phyloP scores from a whole-genome alignment of 2,329 filamentous ascomycete genomes.

The Colletotrichum gloeosporioides region DNA sequence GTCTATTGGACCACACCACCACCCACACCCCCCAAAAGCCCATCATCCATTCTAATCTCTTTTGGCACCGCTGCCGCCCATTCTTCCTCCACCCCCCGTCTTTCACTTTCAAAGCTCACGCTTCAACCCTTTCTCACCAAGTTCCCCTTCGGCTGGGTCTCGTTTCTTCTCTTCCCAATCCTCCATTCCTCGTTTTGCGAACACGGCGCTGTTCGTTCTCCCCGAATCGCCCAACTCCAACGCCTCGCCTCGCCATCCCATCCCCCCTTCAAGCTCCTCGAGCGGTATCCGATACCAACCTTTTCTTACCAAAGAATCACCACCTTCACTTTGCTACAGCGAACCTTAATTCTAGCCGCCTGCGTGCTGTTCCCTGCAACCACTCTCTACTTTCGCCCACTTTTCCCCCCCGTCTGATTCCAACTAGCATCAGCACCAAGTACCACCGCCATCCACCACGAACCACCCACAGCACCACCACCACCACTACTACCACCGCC shows the following conservation, averaged over 20 bases:
- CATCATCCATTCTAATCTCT: background rate
- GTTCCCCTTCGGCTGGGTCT: slow-evolving; percentile 2
- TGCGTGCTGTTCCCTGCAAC: slow-evolving; percentile 13
- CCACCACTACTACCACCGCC: background rate
- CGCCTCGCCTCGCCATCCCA: background rate
- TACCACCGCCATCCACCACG: background rate
- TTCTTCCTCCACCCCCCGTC: slow-evolving; percentile 4
- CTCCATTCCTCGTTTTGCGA: background rate
- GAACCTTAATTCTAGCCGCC: slow-evolving; percentile 11
- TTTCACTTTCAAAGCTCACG: slow-evolving; percentile 10
- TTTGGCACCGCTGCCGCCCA: background rate
- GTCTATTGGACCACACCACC: background rate
- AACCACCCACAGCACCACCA: background rate
- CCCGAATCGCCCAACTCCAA: background rate
- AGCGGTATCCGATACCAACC: background rate
- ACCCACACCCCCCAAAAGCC: background rate
- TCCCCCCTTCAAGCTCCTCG: background rate
- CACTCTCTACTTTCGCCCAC: slow-evolving; percentile 11
- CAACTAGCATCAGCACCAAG: background rate
- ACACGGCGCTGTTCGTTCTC: background rate
- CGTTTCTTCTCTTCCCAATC: slow-evolving; percentile 6
- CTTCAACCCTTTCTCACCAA: slow-evolving; percentile 2
- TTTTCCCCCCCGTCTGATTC: slow-evolving; percentile 17
- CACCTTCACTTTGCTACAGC: slow-evolving; percentile 12
- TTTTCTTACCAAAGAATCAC: background rate